Evolutionary conservation across 495 filamentous ascomycete genomes (phyloP).

Genomic region (Astrocystis sublimbata): DNA sequence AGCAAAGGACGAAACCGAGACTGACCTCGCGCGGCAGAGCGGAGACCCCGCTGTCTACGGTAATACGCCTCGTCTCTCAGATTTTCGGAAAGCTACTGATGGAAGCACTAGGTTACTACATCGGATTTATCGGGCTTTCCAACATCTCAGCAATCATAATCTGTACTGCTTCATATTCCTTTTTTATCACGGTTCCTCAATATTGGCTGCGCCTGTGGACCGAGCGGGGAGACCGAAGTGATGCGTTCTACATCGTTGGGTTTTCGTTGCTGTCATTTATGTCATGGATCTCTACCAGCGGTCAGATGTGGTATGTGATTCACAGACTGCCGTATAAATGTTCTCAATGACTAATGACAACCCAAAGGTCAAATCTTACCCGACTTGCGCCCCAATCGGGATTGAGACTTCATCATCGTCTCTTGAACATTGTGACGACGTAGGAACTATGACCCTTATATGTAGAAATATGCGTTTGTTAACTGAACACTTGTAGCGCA

Average conservation of each 20-base stretch:
- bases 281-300: slow-evolving; percentile 35
- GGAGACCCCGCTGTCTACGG: slow-evolving; percentile 59
- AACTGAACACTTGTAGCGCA: slow-evolving; percentile 19
- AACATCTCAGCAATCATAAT: slow-evolving; percentile 46
- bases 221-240: slow-evolving; percentile 18
- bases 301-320: slow-evolving; percentile 28
- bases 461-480: not conserved
- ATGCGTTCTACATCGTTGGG: slow-evolving; percentile 31
- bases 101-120: slow-evolving; percentile 52
- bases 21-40: slow-evolving; percentile 35
- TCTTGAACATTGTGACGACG: slow-evolving; percentile 19
- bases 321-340: not conserved
- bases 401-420: slow-evolving; percentile 13
- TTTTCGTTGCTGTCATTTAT: slow-evolving; percentile 31
- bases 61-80: slow-evolving; percentile 24
- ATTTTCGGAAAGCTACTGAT: not conserved
- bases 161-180: slow-evolving; percentile 31
- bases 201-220: slow-evolving; percentile 47
- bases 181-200: slow-evolving; percentile 41
- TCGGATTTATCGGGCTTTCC: slow-evolving; percentile 50
- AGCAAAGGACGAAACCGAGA: slow-evolving; percentile 20
- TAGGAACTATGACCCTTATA: not conserved
- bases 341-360: not conserved
- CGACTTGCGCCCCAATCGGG: slow-evolving; percentile 26
- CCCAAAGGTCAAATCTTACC: slow-evolving; percentile 18